Base-by-base conservation (phyloP, 345 rosid species). In the Rubroshorea leprosula region DNA sequence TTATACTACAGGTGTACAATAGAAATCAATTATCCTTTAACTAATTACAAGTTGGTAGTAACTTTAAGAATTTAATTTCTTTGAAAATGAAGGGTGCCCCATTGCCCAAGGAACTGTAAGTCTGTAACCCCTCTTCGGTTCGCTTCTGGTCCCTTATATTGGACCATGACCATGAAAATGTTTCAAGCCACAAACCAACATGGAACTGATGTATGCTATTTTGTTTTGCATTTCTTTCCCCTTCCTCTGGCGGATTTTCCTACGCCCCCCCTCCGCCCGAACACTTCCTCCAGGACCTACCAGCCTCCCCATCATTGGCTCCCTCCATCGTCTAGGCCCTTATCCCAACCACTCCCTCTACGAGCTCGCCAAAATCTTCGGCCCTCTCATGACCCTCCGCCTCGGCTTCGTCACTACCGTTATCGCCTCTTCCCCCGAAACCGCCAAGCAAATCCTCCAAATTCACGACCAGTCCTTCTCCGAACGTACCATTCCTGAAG, bases 141-240 rank as follows among this genome's bases (percentile, higher is more conserved):
- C n/a, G n/a, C n/a, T n/a, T n/a, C n/a, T n/a, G n/a, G n/a, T n/a
- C n/a, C n/a, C n/a, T n/a, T n/a, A n/a, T n/a, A n/a, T n/a, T n/a
- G n/a, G n/a, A n/a, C n/a, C n/a, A n/a, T n/a, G n/a, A n/a, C n/a
- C n/a, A n/a, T n/a, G n/a, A n/a, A n/a, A n/a, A n/a, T n/a, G n/a
- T n/a, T n/a, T n/a, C n/a, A n/a, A n/a, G n/a, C n/a, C n/a, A n/a
- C n/a, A n/a, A 29, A n/a, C 13, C 48, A 5, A 38, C 6, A 1
- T 10, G 10, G 10, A 22, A 17, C 49, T 60, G 64, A 49, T 49
- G 23, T 60, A 60, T 56, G 16, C 23, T 18, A 5, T 60, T 17
- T 49, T 60, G 35, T 35, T 60, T 24, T 49, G 55, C 49, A 5
- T 60, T 38, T 50, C 55, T 10, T 20, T 48, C 35, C 25, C 50